Base-by-base conservation (phyloP, 768 basidiomycete genomes). In the Suillus americanus region DNA sequence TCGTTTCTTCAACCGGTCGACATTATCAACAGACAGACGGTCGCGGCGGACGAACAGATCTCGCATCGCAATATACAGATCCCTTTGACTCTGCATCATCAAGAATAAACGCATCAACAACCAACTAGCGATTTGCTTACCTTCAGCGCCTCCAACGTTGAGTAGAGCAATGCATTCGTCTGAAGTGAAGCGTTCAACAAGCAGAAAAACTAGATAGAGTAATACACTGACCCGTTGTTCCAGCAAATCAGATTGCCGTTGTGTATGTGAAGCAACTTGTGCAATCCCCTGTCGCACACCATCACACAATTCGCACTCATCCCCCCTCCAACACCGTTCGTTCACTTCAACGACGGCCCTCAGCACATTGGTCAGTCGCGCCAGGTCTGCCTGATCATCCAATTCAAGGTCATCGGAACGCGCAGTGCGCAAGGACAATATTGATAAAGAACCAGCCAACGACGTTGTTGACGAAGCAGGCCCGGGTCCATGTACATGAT, bases 21-120 rank as follows among this genome's bases (percentile, higher is more conserved):
- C 93, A 67, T 91, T 88, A 72, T 98, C 97, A 45, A 88, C 83
- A 0, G 94, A 93, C 50, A 96, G 83, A n/a, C 93, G 87, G 67
- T 96, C 94, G 68, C 94, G 90, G 25, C 95, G 87, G 61, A 89
- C 81, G 73, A 96, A 91, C 8, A 97, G 82, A 70, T 97, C 95
- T 43, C 92, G 86, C 72, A 90, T 90, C 7, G 94, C 89, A 59
- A 95, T 80, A 73, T 95, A 96, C 9, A 98, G 81, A 74, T 96
- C 93, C 35, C 93, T 87, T 77, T 97, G 88, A 54, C 78, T 78
- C 87, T 95, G 78, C 51, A 62, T 8, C 16, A 55, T 62, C 6
- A 62, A 28, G 57, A 63, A 66, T 55, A 41, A 50, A 65, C 3
- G 62, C 28, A 35, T 28, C 23, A 46, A 73, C 9, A 67, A 62